Evolutionary conservation across 441 rosid species (phyloP), one percentile per base, ranked within the genome.

Genomic region (Geranium incanum): DNA sequence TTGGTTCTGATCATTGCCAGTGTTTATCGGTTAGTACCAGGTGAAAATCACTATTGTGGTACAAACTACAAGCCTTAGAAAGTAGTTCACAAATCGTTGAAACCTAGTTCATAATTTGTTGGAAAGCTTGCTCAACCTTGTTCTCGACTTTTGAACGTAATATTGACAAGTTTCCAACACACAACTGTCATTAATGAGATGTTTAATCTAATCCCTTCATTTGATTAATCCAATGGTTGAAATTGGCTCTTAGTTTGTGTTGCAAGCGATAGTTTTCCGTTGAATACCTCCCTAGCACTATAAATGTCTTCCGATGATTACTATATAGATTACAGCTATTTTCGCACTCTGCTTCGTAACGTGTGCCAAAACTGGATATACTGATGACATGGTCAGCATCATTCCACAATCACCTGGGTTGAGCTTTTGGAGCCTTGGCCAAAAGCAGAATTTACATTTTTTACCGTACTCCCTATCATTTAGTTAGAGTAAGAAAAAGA

Each of bases 361-460:
- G 73, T 13, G 70, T 69, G 73, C 77, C 71, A 38, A 62, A 64
- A 65, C 66, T 64, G 69, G 23, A 41, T 12, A 21, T n/a, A 19
- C 63, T 57, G 23, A 57, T 57, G 63, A 57, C 21, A 57, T 18
- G 63, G 63, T 57, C 63, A 16, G 21, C 50, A 43, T 43, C 55
- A 6, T 50, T 33, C 23, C 7, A 66, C 43, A 15, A 52, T 6
- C 68, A 43, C 21, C 67, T 55, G 19, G 23, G 8, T 16, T 57
- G 28, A n/a, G 23, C 21, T 19, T 57, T 57, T 57, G 23, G 63
- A 57, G 63, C 50, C 63, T 57, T 18, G 63, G 18, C 63, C 63
- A 57, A 15, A n/a, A 15, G 23, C 6, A 57, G 63, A 57, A 57
- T 43, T 57, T 57, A 57, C 63, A 16, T 43, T 43, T 43, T 57